phyloP scores from a whole-genome alignment of 2,329 filamentous ascomycete genomes.

The Phialocephala sp. region DNA sequence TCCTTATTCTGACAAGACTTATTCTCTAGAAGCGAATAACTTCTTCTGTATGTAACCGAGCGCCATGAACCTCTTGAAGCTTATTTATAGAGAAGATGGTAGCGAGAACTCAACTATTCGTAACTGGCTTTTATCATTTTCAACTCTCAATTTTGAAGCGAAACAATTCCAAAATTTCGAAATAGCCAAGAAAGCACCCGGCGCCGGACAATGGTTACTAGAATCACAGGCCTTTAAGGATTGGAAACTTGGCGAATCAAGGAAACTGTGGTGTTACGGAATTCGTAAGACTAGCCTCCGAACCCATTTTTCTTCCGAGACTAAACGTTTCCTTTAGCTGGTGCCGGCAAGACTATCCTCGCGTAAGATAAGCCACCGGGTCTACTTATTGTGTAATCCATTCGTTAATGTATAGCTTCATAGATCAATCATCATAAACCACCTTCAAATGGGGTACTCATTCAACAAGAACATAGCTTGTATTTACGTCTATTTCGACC shows the following conservation, averaged over 20 bases:
- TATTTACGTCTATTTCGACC: conserved; percentile 15
- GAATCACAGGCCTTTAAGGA: conserved; percentile 1
- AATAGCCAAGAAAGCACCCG: conserved; percentile 6
- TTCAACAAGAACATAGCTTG: neutral
- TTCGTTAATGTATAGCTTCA: neutral
- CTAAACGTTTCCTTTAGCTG: neutral
- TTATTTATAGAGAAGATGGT: neutral
- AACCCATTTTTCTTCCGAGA: neutral
- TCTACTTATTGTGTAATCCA: neutral
- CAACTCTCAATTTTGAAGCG: conserved; percentile 6
- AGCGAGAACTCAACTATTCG: neutral
- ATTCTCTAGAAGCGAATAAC: neutral
- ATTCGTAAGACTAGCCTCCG: conserved; percentile 4
- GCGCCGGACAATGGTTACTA: conserved; percentile 6
- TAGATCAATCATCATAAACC: neutral
- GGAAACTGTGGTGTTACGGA: conserved; percentile 15
- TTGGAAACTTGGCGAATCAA: conserved; percentile 9
- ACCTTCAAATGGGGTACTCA: neutral
- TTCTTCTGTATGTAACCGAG: neutral
- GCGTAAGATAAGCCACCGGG: conserved; percentile 9
- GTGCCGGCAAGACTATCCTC: conserved; percentile 20
- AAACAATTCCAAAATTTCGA: conserved; percentile 10
- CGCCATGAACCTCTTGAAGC: neutral
- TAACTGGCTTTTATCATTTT: neutral
- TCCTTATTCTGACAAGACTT: neutral